phyloP scores from a whole-genome alignment of 352 stramenopile genomes.

The Phytophthora idaei region DNA sequence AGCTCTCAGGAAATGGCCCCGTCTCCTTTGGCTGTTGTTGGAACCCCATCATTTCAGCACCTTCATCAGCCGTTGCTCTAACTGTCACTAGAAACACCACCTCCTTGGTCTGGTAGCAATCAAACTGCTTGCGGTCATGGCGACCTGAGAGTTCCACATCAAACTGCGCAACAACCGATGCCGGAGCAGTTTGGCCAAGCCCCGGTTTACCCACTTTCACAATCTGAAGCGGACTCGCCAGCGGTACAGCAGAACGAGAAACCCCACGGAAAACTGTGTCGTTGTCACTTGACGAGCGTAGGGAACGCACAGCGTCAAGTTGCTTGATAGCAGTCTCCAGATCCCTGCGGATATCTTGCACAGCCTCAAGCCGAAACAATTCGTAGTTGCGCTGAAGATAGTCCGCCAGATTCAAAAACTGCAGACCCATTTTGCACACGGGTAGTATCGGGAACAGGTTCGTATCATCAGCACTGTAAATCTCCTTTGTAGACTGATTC shows the following conservation, averaged over 20 bases:
- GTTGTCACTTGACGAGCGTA: constrained; percentile 45
- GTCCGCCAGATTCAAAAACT: constrained; percentile 95
- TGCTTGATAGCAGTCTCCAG: constrained; percentile 88
- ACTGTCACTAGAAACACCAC: constrained; percentile 95
- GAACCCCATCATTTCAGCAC: constrained; percentile 67
- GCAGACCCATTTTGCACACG: constrained; percentile 94
- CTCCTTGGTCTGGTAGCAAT: constrained; percentile 91
- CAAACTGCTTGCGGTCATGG: constrained; percentile 74
- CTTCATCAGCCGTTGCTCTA: constrained; percentile 64
- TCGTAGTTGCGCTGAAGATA: constrained; percentile 94
- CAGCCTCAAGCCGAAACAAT: constrained; percentile 90
- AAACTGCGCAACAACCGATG: constrained; percentile 87
- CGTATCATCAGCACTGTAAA: constrained; percentile 49
- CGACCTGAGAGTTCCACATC: constrained; percentile 81
- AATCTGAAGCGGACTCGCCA: constrained; percentile 57
- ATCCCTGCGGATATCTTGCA: constrained; percentile 84
- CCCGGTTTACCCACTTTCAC: constrained; percentile 88
- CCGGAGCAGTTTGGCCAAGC: constrained; percentile 88
- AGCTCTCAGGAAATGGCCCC: constrained; percentile 84
- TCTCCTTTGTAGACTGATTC: neutral
- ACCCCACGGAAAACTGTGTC: constrained; percentile 71
- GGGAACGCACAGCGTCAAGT: constrained; percentile 55
- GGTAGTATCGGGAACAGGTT: constrained; percentile 69
- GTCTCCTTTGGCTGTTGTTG: constrained; percentile 25
- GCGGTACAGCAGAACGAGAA: constrained; percentile 44